phyloP scores from a whole-genome alignment of 116 monocot genomes.

The Thalassia testudinum region DNA sequence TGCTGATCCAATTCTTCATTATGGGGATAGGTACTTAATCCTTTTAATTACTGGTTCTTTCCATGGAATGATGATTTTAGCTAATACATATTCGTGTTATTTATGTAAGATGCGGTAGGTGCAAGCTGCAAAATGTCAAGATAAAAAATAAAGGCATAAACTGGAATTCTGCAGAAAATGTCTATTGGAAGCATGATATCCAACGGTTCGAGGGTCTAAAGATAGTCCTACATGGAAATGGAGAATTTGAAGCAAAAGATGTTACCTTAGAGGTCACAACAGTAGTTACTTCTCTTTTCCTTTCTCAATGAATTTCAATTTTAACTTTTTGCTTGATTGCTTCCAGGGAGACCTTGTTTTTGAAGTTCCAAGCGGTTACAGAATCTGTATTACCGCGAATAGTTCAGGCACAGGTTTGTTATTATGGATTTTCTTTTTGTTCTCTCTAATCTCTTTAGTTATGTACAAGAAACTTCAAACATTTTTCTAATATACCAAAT shows the following conservation, averaged over 20 bases:
- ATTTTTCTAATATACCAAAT: too few species aligned
- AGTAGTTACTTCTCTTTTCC: neutral
- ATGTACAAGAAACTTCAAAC: too few species aligned
- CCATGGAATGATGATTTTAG: too few species aligned
- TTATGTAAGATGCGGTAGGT: slow-evolving; percentile 59
- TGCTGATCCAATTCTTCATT: slow-evolving; percentile 56
- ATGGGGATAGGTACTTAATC: slow-evolving; percentile 52
- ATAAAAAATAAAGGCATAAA: slow-evolving; percentile 75
- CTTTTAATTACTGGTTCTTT: too few species aligned
- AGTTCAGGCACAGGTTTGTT: slow-evolving; percentile 26
- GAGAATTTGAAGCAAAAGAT: slow-evolving; percentile 84
- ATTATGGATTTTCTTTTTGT: too few species aligned
- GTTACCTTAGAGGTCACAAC: slow-evolving; percentile 35
- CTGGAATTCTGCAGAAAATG: slow-evolving; percentile 57
- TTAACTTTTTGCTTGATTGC: slow-evolving; percentile 1
- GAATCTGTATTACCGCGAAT: slow-evolving; percentile 37
- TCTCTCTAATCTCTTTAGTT: too few species aligned
- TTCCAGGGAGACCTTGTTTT: slow-evolving; percentile 77
- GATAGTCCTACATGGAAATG: slow-evolving; percentile 79
- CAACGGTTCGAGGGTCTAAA: slow-evolving; percentile 50
- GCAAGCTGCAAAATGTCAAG: slow-evolving; percentile 68
- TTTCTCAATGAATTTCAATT: neutral
- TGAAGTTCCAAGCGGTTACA: slow-evolving; percentile 80
- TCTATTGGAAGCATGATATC: slow-evolving; percentile 91
- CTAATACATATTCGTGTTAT: neutral